Evolutionary conservation across 192 early-diverging fungal genomes (phyloP).

Genomic region (Umbelopsis sp.): DNA sequence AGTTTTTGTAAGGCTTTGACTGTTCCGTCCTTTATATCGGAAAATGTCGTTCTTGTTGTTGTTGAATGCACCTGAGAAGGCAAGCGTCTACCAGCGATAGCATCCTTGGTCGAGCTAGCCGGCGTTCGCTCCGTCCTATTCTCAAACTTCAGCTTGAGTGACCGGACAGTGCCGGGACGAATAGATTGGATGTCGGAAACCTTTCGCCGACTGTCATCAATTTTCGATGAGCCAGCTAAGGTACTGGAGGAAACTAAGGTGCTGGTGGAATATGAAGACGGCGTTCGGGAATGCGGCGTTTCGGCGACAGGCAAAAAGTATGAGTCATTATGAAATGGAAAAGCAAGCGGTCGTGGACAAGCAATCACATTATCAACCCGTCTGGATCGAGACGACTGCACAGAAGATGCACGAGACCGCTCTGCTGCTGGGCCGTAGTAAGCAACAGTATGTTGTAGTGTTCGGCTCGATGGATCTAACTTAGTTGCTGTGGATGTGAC

Average conservation of each 20-base stretch:
- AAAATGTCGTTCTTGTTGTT: neutral
- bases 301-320: constrained; percentile 43
- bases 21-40: constrained; percentile 7
- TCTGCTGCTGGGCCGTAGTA: constrained; percentile 14
- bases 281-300: neutral
- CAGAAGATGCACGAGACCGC: constrained; percentile 12
- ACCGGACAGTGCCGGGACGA: constrained; percentile 3
- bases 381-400: neutral
- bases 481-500: constrained; percentile 22
- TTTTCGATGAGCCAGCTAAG: neutral
- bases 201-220: neutral
- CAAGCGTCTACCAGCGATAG: neutral
- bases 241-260: constrained; percentile 1
- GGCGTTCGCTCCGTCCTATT: neutral
- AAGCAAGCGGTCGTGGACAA: constrained; percentile 40
- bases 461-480: neutral
- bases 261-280: neutral
- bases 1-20: neutral
- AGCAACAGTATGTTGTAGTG: neutral
- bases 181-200: neutral
- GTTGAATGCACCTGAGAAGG: neutral
- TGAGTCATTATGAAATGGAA: constrained; percentile 45
- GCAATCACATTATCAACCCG: constrained; percentile 34
- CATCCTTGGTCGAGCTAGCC: neutral
- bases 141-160: neutral